These are phyloP conservation scores for Berberis thunbergii DNA, from an alignment of 164 flowering plant species.

Conservation along the genomic window DNA sequence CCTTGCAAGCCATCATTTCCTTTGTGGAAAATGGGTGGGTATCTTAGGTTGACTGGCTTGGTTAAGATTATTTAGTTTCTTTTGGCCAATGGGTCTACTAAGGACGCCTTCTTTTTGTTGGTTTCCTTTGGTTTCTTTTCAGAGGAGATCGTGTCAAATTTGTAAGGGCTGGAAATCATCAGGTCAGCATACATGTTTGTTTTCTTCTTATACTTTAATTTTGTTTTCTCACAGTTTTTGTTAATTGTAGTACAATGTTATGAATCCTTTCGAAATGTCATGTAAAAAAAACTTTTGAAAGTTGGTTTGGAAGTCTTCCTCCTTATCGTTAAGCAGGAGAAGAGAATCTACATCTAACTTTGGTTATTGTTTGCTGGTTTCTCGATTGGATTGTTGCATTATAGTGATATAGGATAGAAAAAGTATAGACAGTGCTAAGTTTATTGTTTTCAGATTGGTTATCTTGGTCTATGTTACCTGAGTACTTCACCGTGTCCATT, in stretches of 20 bases:
- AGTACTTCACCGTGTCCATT: too few species aligned
- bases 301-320: background rate
- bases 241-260: background rate
- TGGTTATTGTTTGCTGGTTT: too few species aligned
- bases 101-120: conserved; percentile 7
- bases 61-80: background rate
- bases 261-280: too few species aligned
- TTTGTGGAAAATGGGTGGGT: conserved; percentile 96
- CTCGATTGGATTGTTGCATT: too few species aligned
- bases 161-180: conserved; percentile 95
- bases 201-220: background rate
- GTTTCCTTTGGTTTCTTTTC: conserved; percentile 18
- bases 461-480: too few species aligned
- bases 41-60: conserved; percentile 1
- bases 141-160: conserved; percentile 85
- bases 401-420: too few species aligned
- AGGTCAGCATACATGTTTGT: conserved; percentile 34
- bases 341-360: too few species aligned
- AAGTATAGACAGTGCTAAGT: too few species aligned
- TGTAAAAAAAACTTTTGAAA: too few species aligned
- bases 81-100: background rate
- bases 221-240: background rate
- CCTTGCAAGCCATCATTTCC: conserved; percentile 95
- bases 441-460: too few species aligned
- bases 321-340: too few species aligned